A percentile compares a stretch with the other conserved stretches of the same genome.
Conservation (phyloP, 306 rosid species). For the Cucumis cinereus region DNA sequence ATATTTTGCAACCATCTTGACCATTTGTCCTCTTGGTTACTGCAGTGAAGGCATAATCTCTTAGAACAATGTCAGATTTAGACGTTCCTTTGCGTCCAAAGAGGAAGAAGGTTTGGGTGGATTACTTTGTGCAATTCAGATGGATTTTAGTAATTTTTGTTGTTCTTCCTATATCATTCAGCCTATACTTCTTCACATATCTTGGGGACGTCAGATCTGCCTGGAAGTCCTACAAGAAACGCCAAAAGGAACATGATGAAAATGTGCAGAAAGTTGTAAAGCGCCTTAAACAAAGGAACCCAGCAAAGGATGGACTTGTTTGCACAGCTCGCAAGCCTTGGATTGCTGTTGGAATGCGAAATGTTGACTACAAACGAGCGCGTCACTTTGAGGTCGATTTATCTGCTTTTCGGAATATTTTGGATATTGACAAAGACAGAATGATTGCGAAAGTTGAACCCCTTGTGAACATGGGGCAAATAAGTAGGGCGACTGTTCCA, state of each 20-base stretch:
- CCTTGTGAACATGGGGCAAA: slow-evolving; percentile 96
- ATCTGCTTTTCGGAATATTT: slow-evolving; percentile 73
- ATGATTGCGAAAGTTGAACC: slow-evolving; percentile 95
- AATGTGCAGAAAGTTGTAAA: slow-evolving; percentile 70
- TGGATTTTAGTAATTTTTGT: slow-evolving; percentile 90
- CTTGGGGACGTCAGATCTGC: slow-evolving; percentile 86
- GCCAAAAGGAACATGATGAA: slow-evolving; percentile 85
- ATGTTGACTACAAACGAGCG: slow-evolving; percentile 94
- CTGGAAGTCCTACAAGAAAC: slow-evolving; percentile 70
- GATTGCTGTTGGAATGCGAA: slow-evolving; percentile 96
- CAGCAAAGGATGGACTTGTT: slow-evolving; percentile 82
- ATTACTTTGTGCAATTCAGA: slow-evolving; percentile 65
- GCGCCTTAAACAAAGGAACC: slow-evolving; percentile 80
- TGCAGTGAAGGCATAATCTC: background rate
- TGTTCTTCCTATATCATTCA: slow-evolving; percentile 85
- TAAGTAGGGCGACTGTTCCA: slow-evolving; percentile 67
- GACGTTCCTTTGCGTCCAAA: slow-evolving; percentile 71
- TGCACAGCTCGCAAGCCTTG: slow-evolving; percentile 95
- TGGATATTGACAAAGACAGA: slow-evolving; percentile 56
- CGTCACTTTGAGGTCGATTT: slow-evolving; percentile 92
- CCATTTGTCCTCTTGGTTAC: background rate
- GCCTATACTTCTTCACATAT: slow-evolving; percentile 74
- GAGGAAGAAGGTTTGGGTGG: slow-evolving; percentile 88
- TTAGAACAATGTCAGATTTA: slow-evolving; percentile 62
- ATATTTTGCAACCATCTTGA: background rate